Evolutionary conservation across 2,329 filamentous ascomycete species (phyloP).

Genomic region (Akanthomyces muscarius): DNA sequence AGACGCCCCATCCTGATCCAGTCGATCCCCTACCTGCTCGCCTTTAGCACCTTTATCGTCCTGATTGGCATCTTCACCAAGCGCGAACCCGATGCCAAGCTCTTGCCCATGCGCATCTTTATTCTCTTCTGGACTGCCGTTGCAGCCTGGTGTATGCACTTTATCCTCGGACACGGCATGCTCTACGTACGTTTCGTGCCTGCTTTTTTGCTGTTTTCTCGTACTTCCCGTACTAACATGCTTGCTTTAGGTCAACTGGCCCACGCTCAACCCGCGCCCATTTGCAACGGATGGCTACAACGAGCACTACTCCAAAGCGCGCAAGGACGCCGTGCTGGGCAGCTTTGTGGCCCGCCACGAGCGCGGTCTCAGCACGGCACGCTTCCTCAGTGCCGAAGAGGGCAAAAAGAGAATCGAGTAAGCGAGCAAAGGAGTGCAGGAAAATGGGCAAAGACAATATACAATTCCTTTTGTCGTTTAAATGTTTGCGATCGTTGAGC

Average conservation of each 20-base stretch:
- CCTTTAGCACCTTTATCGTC: slow-evolving; percentile 80
- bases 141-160: slow-evolving; percentile 67
- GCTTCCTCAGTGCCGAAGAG: slow-evolving; percentile 84
- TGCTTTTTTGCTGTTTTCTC: too few species aligned
- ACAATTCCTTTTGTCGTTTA: not conserved
- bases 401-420: slow-evolving; percentile 98
- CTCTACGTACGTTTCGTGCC: slow-evolving; percentile 71
- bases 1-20: slow-evolving; percentile 83
- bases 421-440: slow-evolving; percentile 7
- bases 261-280: slow-evolving; percentile 84
- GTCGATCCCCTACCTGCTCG: slow-evolving; percentile 86
- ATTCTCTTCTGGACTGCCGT: slow-evolving; percentile 72
- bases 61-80: slow-evolving; percentile 70
- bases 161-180: slow-evolving; percentile 81
- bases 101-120: slow-evolving; percentile 80
- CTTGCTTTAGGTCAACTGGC: slow-evolving; percentile 84
- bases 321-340: slow-evolving; percentile 79
- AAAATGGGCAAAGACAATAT: slow-evolving; percentile 15
- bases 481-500: not conserved
- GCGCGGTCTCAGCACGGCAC: slow-evolving; percentile 75
- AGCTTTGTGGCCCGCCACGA: slow-evolving; percentile 66
- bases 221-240: slow-evolving; percentile 21
- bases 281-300: slow-evolving; percentile 85
- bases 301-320: slow-evolving; percentile 77
- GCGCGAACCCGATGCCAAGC: slow-evolving; percentile 64